Evolutionary conservation across 345 rosid species (phyloP), one percentile per base, ranked within the genome.

Genomic region (Lenwebbia sp.): DNA sequence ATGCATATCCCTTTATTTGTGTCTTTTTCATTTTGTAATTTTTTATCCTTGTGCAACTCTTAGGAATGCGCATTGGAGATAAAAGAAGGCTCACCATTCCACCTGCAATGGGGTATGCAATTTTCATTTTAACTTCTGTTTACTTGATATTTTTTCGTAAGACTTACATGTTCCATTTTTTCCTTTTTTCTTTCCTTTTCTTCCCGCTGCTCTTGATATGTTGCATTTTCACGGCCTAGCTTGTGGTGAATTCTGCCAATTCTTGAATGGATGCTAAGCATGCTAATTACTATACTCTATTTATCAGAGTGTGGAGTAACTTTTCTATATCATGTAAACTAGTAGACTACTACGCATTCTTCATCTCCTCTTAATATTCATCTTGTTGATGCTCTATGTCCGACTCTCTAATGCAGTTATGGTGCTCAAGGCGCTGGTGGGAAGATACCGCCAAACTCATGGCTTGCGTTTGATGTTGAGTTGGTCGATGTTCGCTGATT

Each of bases 61-160:
- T 90, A 96, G 98, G 98, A 70, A 97, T 97, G 99, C 93, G 91
- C 84, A 90, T 92, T 86, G 99, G 98, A 74, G 97, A 92, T 87
- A 97, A 92, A 87, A 92, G 99, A 89, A 93, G 97, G 89, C 90
- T 97, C 26, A 90, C 89, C 2, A 89, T 96, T 86, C 98, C 98
- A 4, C 98, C 99, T 15, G 90, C 94, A 10, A 89, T 95, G 89
- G 94, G 98, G 99, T 96, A 93, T 89, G 89, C 83, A 76, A 55
- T 78, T 83, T 37, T 23, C 57, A 82, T 82, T 86, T 26, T 13
- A 2, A 21, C 21, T 52, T 65, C 4, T 40, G 15, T 47, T n/a
- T 53, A 40, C 33, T 15, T 44, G 49, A 52, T 23, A 8, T 25
- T 54, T 65, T 52, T 41, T 86, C 84, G 47, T 58, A 3, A 26